Evolutionary conservation across 2,329 filamentous ascomycete genomes (phyloP), one percentile per base, ranked within the genome.

Genomic region (Aspergillus hiratsukae): DNA sequence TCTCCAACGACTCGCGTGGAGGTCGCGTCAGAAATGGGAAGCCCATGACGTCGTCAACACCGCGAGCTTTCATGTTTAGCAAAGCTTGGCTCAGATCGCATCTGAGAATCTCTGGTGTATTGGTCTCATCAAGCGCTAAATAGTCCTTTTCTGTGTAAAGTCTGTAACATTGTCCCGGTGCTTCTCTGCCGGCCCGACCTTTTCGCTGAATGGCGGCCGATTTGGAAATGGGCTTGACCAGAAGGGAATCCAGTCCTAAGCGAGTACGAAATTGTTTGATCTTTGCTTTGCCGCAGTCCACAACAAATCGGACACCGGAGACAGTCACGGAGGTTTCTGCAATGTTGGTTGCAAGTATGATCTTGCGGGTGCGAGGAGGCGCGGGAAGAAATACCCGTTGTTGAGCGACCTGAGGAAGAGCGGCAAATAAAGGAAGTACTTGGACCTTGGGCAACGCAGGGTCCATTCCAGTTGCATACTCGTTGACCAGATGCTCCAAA

Each of bases 271-370:
- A 99, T 62, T 96, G 89, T 75, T 97, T 97, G 61, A 95, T 83
- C 71, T 99, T 99, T 8, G 89, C 90, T 67, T 97, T 97, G 48
- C 94, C 94, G 54, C 89, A 89, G 69, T 99, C 94, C 21, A 99
- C 83, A 9, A 99, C 93, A 64, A 89, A 94, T 4, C 90, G 85
- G 6, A 99, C 91, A 2, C 94, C 94, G 0, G 93, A 89, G 0
- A 99, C 92, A 0, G 94, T 99, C 57, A 99, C 89, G 1, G 94
- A 97, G 0, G 94, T 97, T 72, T 99, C 94, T n/a, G 94, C 94
- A 66, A 99, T 97, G 68, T 99, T 99, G 14, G 94, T 99, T 0
- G 92, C 88, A 0, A 99, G 78, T 0, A 99, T 91, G 11, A 97
- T 82, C 69, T 97, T 97, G 46, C 94, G 83, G 0, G 90, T 95